These are phyloP conservation scores for Naganishia randhawae DNA, from an alignment of 768 basidiomycete genomes.

Conservation along the genomic window DNA sequence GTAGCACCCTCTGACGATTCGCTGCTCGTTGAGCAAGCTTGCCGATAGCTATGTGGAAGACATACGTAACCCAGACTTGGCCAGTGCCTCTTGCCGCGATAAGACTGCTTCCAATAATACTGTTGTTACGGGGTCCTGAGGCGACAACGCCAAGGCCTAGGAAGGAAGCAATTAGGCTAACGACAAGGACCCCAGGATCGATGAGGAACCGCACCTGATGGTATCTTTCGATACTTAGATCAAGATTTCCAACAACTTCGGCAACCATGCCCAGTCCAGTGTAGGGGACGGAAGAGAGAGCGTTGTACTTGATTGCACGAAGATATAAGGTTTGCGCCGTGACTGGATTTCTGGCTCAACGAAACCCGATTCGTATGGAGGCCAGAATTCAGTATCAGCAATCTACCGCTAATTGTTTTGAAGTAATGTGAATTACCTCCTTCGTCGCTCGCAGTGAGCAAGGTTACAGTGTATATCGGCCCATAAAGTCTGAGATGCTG, in stretches of 20 bases:
- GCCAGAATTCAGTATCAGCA: not conserved
- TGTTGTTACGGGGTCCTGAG: slow-evolving; percentile 48
- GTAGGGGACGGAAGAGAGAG: slow-evolving; percentile 74
- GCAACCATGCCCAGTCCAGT: slow-evolving; percentile 85
- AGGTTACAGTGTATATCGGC: slow-evolving; percentile 85
- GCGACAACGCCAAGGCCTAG: slow-evolving; percentile 37
- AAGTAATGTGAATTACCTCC: slow-evolving; percentile 58
- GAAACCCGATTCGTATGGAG: not conserved
- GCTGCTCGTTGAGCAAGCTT: not conserved
- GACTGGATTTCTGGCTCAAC: slow-evolving; percentile 51
- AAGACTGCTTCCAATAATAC: slow-evolving; percentile 47
- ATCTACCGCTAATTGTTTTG: not conserved
- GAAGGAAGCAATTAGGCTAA: no score
- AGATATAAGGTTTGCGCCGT: slow-evolving; percentile 72
- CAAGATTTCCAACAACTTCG: slow-evolving; percentile 68
- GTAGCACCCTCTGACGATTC: not conserved
- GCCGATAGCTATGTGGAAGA: not conserved
- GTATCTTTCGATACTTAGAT: slow-evolving; percentile 81
- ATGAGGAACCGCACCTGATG: slow-evolving; percentile 66
- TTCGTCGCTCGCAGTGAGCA: slow-evolving; percentile 79
- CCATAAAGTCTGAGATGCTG: slow-evolving; percentile 81
- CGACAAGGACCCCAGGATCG: not conserved
- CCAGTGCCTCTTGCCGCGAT: slow-evolving; percentile 33
- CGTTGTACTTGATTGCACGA: slow-evolving; percentile 78
- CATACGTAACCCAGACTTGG: not conserved